A percentile compares a stretch with the other conserved stretches of the same genome.
Evolutionary conservation across 2,329 filamentous ascomycete genomes (phyloP).

Genomic region (Blastomyces percursus): DNA sequence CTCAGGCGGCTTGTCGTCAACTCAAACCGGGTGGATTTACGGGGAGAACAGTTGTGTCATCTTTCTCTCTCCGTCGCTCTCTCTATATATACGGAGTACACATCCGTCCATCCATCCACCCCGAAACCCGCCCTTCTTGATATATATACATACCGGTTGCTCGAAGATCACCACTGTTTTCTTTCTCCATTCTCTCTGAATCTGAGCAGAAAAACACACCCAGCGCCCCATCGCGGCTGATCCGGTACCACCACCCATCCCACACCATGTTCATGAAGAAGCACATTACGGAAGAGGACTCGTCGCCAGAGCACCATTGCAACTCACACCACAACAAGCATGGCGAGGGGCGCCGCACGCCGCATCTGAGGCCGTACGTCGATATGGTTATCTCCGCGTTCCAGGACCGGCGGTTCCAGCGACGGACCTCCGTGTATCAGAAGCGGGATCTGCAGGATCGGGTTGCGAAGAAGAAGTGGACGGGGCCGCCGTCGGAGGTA

Average conservation of each 20-base stretch:
- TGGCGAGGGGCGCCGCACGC: not conserved
- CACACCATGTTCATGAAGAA: slow-evolving; percentile 1
- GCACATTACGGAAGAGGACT: not conserved
- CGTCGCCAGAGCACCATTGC: not conserved
- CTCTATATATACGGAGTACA: too few relatives aligned
- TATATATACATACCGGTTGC: too few relatives aligned
- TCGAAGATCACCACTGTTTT: too few relatives aligned
- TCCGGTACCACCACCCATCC: not conserved
- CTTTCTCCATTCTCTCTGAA: too few relatives aligned
- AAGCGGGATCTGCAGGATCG: slow-evolving; percentile 25
- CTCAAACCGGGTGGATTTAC: too few relatives aligned
- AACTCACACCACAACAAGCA: not conserved
- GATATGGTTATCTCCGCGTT: slow-evolving; percentile 8
- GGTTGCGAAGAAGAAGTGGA: slow-evolving; percentile 26
- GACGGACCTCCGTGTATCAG: slow-evolving; percentile 25
- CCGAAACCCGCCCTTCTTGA: too few relatives aligned
- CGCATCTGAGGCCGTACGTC: slow-evolving; percentile 10
- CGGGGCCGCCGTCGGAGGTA: slow-evolving; percentile 30
- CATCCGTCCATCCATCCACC: too few relatives aligned
- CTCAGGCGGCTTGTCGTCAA: too few relatives aligned
- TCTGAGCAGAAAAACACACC: too few relatives aligned
- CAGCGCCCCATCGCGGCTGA: too few relatives aligned
- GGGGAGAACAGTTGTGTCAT: too few relatives aligned
- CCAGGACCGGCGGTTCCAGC: slow-evolving; percentile 16
- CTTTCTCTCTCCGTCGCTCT: too few relatives aligned